A percentile compares a stretch with the other conserved stretches of the same genome.
phyloP scores from a whole-genome alignment of 768 basidiomycete genomes.

The Botryobasidium botryosum region DNA sequence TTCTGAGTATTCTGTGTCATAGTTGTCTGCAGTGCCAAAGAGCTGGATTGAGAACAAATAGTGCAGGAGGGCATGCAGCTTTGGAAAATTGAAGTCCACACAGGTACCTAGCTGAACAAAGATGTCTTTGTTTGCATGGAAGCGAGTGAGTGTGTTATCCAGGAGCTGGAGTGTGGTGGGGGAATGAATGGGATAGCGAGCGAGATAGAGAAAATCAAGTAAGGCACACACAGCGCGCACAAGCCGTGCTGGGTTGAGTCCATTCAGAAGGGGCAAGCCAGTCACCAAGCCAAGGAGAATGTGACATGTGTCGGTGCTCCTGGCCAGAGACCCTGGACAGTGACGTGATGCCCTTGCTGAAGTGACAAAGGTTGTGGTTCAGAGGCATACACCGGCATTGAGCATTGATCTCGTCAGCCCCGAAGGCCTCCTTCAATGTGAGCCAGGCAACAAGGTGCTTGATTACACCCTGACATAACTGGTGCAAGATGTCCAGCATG shows the following conservation, averaged over 20 bases:
- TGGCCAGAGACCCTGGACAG: constrained; percentile 8
- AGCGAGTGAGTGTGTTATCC: constrained; percentile 16
- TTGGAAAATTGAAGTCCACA: constrained; percentile 27
- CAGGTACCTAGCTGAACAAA: constrained; percentile 23
- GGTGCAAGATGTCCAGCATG: constrained; percentile 14
- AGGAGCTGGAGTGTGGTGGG: constrained; percentile 18
- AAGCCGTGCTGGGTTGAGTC: constrained; percentile 12
- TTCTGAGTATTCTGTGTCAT: constrained; percentile 26
- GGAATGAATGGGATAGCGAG: constrained; percentile 22
- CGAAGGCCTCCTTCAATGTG: not conserved
- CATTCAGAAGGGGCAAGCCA: too few species aligned
- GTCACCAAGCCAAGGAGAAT: constrained; percentile 4
- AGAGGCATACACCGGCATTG: constrained; percentile 8
- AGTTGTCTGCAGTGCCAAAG: constrained; percentile 25
- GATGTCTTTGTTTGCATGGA: constrained; percentile 24
- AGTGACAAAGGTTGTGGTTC: constrained; percentile 5
- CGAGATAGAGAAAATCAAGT: constrained; percentile 26
- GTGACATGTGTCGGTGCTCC: constrained; percentile 8
- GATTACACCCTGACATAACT: constrained; percentile 12
- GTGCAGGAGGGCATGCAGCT: constrained; percentile 25
- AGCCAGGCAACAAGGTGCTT: constrained; percentile 11
- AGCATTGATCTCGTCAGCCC: constrained; percentile 3
- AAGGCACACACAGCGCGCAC: constrained; percentile 17
- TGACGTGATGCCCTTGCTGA: constrained; percentile 8
- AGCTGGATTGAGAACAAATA: constrained; percentile 19